A percentile compares a stretch with the other conserved stretches of the same genome.
These are phyloP conservation scores for Sungouiozyma intestinalis DNA, from an alignment of 805 yeast genomes.

Conservation along the genomic window DNA sequence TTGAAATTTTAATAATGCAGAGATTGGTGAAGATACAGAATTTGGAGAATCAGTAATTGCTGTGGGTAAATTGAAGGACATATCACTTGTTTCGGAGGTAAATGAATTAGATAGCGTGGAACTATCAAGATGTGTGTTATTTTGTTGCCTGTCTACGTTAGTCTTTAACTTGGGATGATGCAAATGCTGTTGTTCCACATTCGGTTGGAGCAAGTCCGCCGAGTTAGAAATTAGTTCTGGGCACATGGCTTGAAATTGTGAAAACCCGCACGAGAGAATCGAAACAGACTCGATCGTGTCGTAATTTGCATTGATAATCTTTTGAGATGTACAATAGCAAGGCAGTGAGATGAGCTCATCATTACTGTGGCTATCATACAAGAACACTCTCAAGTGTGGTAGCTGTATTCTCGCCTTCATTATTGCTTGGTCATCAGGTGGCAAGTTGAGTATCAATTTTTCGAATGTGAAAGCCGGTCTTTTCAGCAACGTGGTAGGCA, in stretches of 20 bases:
- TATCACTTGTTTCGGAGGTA: background rate
- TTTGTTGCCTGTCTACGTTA: background rate
- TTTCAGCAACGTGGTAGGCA: constrained; percentile 82
- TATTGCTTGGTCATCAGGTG: constrained; percentile 34
- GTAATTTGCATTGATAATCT: background rate
- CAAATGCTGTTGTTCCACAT: background rate
- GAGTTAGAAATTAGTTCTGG: constrained; percentile 8
- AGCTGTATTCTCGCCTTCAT: constrained; percentile 5
- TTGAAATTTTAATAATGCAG: constrained; percentile 24
- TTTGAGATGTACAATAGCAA: constrained; percentile 11
- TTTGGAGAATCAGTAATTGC: constrained; percentile 14
- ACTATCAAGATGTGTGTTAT: background rate
- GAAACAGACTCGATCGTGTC: constrained; percentile 6
- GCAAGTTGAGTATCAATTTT: constrained; percentile 52
- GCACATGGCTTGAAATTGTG: constrained; percentile 11
- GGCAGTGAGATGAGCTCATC: constrained; percentile 18
- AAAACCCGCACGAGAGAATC: constrained; percentile 16
- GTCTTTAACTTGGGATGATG: constrained; percentile 1
- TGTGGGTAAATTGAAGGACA: background rate
- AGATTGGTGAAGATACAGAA: constrained; percentile 25
- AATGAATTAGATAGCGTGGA: background rate
- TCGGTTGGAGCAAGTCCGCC: no score
- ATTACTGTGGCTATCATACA: constrained; percentile 18
- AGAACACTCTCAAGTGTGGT: constrained; percentile 12
- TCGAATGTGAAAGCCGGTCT: constrained; percentile 60